Conservation (phyloP, 495 filamentous ascomycete species). For the Cetradonia linearis region DNA sequence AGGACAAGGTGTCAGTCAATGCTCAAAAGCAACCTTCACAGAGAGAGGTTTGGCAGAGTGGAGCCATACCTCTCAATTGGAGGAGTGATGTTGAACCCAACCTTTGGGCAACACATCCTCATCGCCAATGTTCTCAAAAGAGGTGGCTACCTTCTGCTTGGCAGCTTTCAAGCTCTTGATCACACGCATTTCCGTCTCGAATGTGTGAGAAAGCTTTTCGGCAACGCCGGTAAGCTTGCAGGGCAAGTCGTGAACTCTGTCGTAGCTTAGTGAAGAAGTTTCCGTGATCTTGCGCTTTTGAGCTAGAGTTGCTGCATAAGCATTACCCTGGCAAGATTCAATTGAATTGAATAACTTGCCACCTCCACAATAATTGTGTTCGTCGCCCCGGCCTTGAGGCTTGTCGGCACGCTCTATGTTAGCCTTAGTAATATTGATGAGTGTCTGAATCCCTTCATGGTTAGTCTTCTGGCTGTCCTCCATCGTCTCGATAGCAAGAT, state of each 20-base stretch:
- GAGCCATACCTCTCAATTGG: neutral
- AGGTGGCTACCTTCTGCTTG: neutral
- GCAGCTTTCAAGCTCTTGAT: neutral
- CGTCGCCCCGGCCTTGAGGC: neutral
- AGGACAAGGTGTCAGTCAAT: neutral
- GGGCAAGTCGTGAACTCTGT: neutral
- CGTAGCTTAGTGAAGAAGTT: neutral
- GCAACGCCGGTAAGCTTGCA: neutral
- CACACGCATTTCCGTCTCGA: too few species aligned
- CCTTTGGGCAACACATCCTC: neutral
- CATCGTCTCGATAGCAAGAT: slow-evolving; percentile 1
- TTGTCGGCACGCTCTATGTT: neutral
- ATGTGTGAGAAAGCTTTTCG: neutral
- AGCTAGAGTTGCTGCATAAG: neutral
- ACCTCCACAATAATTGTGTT: neutral
- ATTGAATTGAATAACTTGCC: neutral
- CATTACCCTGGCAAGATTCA: neutral
- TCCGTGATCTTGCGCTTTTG: neutral
- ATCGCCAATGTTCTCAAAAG: neutral
- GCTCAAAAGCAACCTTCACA: neutral
- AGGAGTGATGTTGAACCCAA: neutral
- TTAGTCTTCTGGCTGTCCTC: neutral
- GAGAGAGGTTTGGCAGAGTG: too few species aligned
- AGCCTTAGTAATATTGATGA: neutral
- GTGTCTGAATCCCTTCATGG: neutral